Evolutionary conservation across 371 early-diverging fungal species (phyloP), one percentile per base, ranked within the genome.

Genomic region (Apophysomyces sp.): DNA sequence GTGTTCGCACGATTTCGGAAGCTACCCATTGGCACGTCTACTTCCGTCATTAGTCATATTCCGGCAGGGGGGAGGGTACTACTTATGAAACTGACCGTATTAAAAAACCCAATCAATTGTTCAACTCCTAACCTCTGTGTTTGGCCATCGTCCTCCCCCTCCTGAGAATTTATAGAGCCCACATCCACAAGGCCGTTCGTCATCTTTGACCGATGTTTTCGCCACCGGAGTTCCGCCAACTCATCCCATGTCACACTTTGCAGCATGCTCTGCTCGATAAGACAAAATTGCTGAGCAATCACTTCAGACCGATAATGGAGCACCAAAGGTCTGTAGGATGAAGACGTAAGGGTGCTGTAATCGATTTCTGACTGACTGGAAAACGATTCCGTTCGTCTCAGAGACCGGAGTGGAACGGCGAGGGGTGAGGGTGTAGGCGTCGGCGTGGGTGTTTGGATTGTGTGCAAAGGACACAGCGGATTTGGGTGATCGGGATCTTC

Each of bases 211-310:
- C 62, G 32, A 11, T 59, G 66, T 28, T 77, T 77, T 55, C 66
- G 65, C 78, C 85, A 72, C 27, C 85, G 70, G 21, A 84, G 53
- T 59, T 86, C 86, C 8, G 79, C 66, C 16, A 86, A 60, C 55
- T 86, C 86, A 59, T 81, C 76, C 86, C 86, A 86, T 26, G 76
- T 74, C 1, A 86, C 74, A 21, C 76, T 71, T 39, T 81, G 78
- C 6, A 86, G 61, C 67, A 86, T 82, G 8, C 67, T 65, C 44
- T 78, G 73, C 60, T 86, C 86, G 12, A 86, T 69, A 6, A 83
- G 41, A 60, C 84, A 84, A 41, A 86, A 77, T 29, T 82, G 80
- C 29, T 77, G 79, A n/a, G 80, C 74, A 44, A 79, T 79, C 0
- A 71, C 32, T 41, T 79, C 78, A 9, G 82, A 82, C 15, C 76